phyloP scores from a whole-genome alignment of 129 eudicot genomes.

The Flaveria linearis region DNA sequence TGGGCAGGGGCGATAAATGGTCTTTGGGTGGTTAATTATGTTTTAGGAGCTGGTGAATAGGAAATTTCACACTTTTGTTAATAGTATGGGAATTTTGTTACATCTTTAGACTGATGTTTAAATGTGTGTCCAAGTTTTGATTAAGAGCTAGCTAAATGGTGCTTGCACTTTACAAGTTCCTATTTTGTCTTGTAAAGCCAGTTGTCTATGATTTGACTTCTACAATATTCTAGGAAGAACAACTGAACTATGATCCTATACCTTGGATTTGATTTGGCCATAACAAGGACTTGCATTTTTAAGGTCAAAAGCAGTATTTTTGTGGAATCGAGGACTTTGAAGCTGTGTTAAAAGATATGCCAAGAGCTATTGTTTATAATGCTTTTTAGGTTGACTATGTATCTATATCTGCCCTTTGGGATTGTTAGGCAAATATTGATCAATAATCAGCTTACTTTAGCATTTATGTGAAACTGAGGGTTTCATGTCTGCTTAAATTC shows the following conservation, averaged over 20 bases:
- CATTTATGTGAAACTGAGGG: no score
- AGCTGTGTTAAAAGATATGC: neutral
- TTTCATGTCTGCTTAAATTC: neutral
- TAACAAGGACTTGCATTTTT: neutral
- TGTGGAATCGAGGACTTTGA: neutral
- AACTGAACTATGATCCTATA: neutral
- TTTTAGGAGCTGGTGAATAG: no score
- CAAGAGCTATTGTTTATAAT: neutral
- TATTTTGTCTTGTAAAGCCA: neutral
- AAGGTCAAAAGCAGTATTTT: neutral
- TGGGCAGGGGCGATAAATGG: neutral
- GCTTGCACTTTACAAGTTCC: neutral
- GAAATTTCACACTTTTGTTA: no score
- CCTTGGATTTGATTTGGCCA: neutral
- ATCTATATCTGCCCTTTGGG: slow-evolving; percentile 7
- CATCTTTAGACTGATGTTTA: no score
- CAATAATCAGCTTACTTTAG: no score
- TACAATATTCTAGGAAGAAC: neutral
- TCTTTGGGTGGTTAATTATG: neutral
- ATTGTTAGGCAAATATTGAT: neutral
- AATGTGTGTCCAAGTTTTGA: neutral
- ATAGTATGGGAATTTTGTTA: no score
- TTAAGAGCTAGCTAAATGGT: neutral
- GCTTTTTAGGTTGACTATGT: neutral
- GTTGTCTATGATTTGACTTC: neutral